Evolutionary conservation across 2,329 filamentous ascomycete species (phyloP).

Genomic region (Biscogniauxia marginata): DNA sequence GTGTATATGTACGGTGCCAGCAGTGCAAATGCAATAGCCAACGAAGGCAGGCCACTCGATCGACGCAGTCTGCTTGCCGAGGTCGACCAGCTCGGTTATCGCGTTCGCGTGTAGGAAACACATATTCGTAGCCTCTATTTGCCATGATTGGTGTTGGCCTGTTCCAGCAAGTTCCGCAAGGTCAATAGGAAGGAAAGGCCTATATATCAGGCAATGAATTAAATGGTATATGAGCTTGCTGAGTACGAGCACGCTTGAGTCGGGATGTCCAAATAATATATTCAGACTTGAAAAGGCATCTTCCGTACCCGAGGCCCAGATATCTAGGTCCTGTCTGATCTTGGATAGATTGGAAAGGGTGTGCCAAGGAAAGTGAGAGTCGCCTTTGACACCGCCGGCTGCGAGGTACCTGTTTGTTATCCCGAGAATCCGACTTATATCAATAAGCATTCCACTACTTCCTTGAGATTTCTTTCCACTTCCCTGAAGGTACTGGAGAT

Average conservation of each 20-base stretch:
- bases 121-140: conserved; percentile 85
- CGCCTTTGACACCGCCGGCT: conserved; percentile 81
- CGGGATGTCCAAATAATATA: conserved; percentile 71
- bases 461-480: conserved; percentile 70
- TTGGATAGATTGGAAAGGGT: conserved; percentile 81
- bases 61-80: conserved; percentile 69
- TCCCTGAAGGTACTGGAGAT: conserved; percentile 69
- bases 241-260: conserved; percentile 75
- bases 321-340: conserved; percentile 79
- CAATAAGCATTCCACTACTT: conserved; percentile 77
- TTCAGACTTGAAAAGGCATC: conserved; percentile 76
- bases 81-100: conserved; percentile 77
- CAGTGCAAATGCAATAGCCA: conserved; percentile 82
- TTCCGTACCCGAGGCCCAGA: conserved; percentile 80
- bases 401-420: conserved; percentile 82
- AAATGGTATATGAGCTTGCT: conserved; percentile 87
- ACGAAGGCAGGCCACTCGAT: conserved; percentile 87
- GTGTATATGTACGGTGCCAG: conserved; percentile 85
- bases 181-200: conserved; percentile 83
- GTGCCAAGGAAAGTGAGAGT: conserved; percentile 91
- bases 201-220: conserved; percentile 82
- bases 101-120: conserved; percentile 86
- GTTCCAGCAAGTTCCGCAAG: conserved; percentile 75
- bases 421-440: conserved; percentile 79
- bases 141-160: conserved; percentile 87